phyloP scores from a whole-genome alignment of 1,284 basidiomycete species.

The Cryptococcus sp. region DNA sequence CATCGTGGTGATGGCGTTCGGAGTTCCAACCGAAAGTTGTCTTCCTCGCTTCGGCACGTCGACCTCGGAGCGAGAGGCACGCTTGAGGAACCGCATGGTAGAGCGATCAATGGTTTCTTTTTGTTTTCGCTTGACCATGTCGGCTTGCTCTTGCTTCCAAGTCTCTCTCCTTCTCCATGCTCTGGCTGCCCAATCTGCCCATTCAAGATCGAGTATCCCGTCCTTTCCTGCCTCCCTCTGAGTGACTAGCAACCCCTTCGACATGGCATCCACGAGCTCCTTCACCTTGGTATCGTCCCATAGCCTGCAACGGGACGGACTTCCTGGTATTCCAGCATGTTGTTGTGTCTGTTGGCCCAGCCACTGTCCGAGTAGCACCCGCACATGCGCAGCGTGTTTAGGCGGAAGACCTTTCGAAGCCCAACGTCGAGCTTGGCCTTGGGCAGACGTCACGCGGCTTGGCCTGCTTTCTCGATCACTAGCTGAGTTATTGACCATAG shows the following conservation, averaged over 20 bases:
- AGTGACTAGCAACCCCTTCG: slow-evolving; percentile 1
- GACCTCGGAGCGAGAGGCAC: not conserved
- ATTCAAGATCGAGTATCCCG: slow-evolving; percentile 25
- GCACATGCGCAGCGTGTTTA: no score
- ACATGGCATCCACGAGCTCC: slow-evolving; percentile 24
- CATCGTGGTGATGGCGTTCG: not conserved
- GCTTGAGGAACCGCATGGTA: not conserved
- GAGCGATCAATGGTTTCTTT: no score
- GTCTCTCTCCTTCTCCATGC: slow-evolving; percentile 10
- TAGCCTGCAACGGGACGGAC: slow-evolving; percentile 1
- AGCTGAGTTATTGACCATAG: no score
- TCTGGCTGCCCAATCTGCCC: slow-evolving; percentile 16
- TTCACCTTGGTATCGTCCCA: slow-evolving; percentile 17
- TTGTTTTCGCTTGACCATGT: slow-evolving; percentile 1
- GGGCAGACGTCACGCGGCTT: no score
- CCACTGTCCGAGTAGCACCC: slow-evolving; percentile 27
- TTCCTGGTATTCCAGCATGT: slow-evolving; percentile 7
- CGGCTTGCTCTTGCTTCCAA: slow-evolving; percentile 10
- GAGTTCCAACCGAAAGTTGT: not conserved
- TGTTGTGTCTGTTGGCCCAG: slow-evolving; percentile 20
- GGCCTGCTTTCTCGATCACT: no score
- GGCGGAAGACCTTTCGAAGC: no score
- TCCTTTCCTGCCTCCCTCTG: not conserved
- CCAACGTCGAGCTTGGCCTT: no score
- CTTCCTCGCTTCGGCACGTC: not conserved